Percentiles rank a stretch among this genome's conserved stretches.
phyloP scores from a whole-genome alignment of 2,329 filamentous ascomycete genomes.

The Colletotrichum navitas region DNA sequence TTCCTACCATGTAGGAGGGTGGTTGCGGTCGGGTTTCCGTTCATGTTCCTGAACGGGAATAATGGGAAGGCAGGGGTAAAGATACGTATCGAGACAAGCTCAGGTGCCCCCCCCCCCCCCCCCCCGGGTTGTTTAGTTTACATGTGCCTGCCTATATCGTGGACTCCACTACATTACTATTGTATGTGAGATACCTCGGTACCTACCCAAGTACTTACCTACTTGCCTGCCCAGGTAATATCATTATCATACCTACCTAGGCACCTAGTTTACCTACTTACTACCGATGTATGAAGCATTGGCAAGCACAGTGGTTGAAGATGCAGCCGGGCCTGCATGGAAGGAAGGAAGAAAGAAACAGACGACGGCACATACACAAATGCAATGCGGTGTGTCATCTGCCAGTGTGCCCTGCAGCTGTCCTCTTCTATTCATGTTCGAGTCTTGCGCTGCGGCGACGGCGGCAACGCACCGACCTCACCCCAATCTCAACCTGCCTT shows the following conservation, averaged over 20 bases:
- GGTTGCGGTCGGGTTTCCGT: not conserved
- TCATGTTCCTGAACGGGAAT: not conserved
- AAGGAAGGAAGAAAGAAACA: no score
- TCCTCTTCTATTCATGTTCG: not conserved
- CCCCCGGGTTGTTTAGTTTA: not conserved
- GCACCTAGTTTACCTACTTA: no score
- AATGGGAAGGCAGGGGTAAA: not conserved
- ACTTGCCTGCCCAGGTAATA: no score
- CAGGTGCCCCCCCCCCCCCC: not conserved
- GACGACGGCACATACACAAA: no score
- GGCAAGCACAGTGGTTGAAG: no score
- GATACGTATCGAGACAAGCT: constrained; percentile 12
- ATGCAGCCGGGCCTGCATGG: no score
- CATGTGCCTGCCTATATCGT: no score
- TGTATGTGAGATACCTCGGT: no score
- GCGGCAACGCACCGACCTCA: constrained; percentile 36
- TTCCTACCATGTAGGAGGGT: not conserved
- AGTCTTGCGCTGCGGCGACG: not conserved
- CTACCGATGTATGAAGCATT: no score
- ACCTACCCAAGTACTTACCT: no score
- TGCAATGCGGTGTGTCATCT: not conserved
- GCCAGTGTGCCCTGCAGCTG: not conserved
- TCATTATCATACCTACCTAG: no score
- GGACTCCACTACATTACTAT: no score
- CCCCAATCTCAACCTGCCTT: constrained; percentile 27